Evolutionary conservation across 1,139 yeast genomes (phyloP), one percentile per base, ranked within the genome.

Genomic region (Kurtzmaniella quercitrusa): DNA sequence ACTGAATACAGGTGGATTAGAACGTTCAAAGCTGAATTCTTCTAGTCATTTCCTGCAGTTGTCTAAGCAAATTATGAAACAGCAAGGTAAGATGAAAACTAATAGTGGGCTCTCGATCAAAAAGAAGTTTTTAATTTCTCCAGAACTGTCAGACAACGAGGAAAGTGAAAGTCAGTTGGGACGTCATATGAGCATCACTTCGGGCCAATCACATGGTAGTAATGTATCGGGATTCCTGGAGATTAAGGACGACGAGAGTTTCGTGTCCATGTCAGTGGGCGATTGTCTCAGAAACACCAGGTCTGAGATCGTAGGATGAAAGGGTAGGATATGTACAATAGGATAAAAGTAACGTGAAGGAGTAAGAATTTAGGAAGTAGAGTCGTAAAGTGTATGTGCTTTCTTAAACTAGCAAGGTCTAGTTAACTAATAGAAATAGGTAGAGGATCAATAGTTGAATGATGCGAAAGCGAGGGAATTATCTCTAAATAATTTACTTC

Each of bases 211-310:
- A 6, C 37, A 20, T 34, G 8, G 15, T 4, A 34, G 37, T 19
- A 34, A 34, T 12, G 20, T n/a, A 19, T 34, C 37, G 11, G 43
- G 37, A 16, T 17, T 42, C 9, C 17, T 28, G 16, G 44, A 42
- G 12, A 21, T 42, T 15, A 33, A 30, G 38, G 54, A 44, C 45
- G 49, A 45, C 47, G 75, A 68, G 45, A 68, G 72, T 49, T 60
- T 70, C 38, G 59, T 70, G 18, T 65, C 70, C 26, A 56, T 65
- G 18, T 63, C 72, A 3, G 62, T 69, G 37, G 74, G 70, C 33
- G 74, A 70, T 44, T 68, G 73, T 48, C 55, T 70, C 42, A 61
- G 73, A 49, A 66, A 63, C 47, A 55, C 68, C 38, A 64, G 66
- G 36, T 65, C 71, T 12, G 74, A 68, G 53, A 60, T 70, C 34